These are phyloP conservation scores for Rhodamnia argentea DNA, from an alignment of 345 rosid species.

Conservation along the genomic window DNA sequence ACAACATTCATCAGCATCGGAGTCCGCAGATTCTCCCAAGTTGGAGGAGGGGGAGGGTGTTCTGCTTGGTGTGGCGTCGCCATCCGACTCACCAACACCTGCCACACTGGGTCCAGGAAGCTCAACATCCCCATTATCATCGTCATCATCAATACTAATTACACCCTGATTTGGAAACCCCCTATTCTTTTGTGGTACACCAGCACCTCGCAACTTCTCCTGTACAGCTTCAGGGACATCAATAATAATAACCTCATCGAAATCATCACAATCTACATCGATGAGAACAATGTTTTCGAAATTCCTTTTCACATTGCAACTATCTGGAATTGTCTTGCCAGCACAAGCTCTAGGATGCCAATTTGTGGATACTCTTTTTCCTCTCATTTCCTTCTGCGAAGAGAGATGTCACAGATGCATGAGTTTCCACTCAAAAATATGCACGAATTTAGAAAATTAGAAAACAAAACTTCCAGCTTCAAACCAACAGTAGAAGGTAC, in stretches of 20 bases:
- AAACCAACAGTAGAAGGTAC: neutral
- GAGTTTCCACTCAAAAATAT: neutral
- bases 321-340: slow-evolving; percentile 24
- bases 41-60: slow-evolving; percentile 10
- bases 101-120: slow-evolving; percentile 9
- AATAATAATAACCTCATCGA: slow-evolving; percentile 42
- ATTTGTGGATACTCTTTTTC: slow-evolving; percentile 27
- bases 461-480: neutral
- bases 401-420: neutral
- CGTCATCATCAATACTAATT: slow-evolving; percentile 60
- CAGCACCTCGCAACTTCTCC: slow-evolving; percentile 21
- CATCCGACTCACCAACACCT: slow-evolving; percentile 14
- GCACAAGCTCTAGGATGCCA: slow-evolving; percentile 24
- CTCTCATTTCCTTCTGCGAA: slow-evolving; percentile 19
- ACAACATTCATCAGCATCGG: slow-evolving; percentile 28
- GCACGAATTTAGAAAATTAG: neutral
- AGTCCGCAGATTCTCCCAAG: slow-evolving; percentile 7
- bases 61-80: slow-evolving; percentile 26
- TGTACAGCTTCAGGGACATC: slow-evolving; percentile 50
- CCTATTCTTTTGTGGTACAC: slow-evolving; percentile 15
- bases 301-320: slow-evolving; percentile 22
- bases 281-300: slow-evolving; percentile 41
- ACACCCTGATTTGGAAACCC: slow-evolving; percentile 22
- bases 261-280: slow-evolving; percentile 49
- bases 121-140: slow-evolving; percentile 2